phyloP scores from a whole-genome alignment of 768 basidiomycete genomes.

The Neoboletus subvelutipes region DNA sequence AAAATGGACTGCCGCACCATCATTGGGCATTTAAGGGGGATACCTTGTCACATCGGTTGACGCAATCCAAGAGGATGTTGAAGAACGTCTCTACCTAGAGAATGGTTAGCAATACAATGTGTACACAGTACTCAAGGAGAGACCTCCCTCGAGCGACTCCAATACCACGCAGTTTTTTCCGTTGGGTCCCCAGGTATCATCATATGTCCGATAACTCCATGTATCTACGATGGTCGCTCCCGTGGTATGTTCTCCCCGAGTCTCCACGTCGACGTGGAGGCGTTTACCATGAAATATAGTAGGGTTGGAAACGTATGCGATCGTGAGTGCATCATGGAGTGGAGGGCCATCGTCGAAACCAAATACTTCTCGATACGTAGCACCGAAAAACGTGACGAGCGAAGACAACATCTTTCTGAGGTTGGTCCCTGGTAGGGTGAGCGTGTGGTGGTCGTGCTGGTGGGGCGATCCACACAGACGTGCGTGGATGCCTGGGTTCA shows the following conservation, averaged over 20 bases:
- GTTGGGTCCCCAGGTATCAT: slow-evolving; percentile 66
- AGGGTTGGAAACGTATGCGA: slow-evolving; percentile 73
- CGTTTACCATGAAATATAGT: slow-evolving; percentile 60
- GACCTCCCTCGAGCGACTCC: slow-evolving; percentile 71
- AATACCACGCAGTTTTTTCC: slow-evolving; percentile 80
- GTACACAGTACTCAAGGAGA: not conserved
- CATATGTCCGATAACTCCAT: slow-evolving; percentile 58
- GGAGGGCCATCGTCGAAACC: slow-evolving; percentile 87
- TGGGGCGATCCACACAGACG: slow-evolving; percentile 49
- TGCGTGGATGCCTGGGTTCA: slow-evolving; percentile 52
- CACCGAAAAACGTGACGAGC: slow-evolving; percentile 70
- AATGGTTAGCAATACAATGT: slow-evolving; percentile 2
- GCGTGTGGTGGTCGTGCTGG: slow-evolving; percentile 20
- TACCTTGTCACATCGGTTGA: slow-evolving; percentile 54
- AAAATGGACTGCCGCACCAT: not conserved
- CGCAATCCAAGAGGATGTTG: slow-evolving; percentile 57
- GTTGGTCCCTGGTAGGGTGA: slow-evolving; percentile 35
- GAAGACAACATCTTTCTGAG: slow-evolving; percentile 76
- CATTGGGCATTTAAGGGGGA: slow-evolving; percentile 55
- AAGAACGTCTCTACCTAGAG: slow-evolving; percentile 65
- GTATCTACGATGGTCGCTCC: slow-evolving; percentile 85
- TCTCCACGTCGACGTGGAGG: slow-evolving; percentile 83
- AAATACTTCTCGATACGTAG: slow-evolving; percentile 69
- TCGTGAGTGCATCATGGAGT: slow-evolving; percentile 81
- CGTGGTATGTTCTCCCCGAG: slow-evolving; percentile 58